Conservation (phyloP, 116 monocot species). For the Zostera marina region DNA sequence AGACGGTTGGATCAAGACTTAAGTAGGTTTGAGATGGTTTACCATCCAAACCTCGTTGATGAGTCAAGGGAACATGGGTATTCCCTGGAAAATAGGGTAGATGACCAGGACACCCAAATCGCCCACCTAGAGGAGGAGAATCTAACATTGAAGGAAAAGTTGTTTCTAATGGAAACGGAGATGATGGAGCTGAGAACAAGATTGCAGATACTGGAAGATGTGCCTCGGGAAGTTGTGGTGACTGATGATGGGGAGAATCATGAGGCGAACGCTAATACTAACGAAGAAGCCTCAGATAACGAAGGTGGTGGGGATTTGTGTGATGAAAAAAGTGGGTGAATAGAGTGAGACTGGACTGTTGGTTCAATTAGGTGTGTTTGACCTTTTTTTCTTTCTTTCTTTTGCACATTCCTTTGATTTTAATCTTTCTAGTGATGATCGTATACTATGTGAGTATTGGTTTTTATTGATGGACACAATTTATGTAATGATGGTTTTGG, state of each 20-base stretch:
- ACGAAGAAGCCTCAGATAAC: constrained; percentile 14
- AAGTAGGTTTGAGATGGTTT: constrained; percentile 88
- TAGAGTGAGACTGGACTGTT: neutral
- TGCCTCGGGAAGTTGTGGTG: neutral
- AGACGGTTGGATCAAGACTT: constrained; percentile 70
- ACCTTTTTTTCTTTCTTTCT: too few relatives aligned
- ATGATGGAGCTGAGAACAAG: constrained; percentile 35
- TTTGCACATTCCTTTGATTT: too few relatives aligned
- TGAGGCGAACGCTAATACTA: neutral
- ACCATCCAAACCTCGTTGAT: constrained; percentile 27
- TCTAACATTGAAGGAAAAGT: constrained; percentile 49
- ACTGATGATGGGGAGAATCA: neutral
- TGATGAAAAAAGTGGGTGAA: neutral
- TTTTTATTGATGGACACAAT: too few relatives aligned
- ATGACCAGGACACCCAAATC: constrained; percentile 46
- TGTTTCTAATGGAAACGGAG: constrained; percentile 60
- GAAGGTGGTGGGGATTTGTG: constrained; percentile 10
- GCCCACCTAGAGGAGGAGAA: constrained; percentile 66
- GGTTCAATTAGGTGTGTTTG: too few relatives aligned
- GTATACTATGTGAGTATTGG: too few relatives aligned
- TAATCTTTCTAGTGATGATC: too few relatives aligned
- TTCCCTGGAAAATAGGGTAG: constrained; percentile 28
- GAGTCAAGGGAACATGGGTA: constrained; percentile 15
- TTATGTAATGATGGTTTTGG: too few relatives aligned
- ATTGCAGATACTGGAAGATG: constrained; percentile 26